Evolutionary conservation across 257 asterid genomes (phyloP).

Genomic region (Handroanthus guayacan): DNA sequence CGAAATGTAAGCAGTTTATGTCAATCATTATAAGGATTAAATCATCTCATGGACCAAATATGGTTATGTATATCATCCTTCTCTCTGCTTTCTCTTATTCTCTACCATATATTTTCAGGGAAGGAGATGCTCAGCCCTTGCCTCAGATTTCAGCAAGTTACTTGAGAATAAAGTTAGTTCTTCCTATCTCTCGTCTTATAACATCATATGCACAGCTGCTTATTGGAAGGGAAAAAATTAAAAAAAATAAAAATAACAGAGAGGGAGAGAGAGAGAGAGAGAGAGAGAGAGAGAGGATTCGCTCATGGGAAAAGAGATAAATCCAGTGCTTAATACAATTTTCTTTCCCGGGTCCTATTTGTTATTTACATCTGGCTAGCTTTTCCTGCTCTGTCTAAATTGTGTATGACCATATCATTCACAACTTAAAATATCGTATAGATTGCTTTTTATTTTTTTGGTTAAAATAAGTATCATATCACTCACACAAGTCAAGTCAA

Average conservation of each 20-base stretch:
- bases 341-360: not conserved
- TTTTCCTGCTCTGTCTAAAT: not conserved
- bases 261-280: no score
- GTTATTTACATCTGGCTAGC: not conserved
- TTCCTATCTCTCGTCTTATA: conserved; percentile 22
- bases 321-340: conserved; percentile 6
- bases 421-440: not conserved
- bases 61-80: conserved; percentile 17
- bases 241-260: no score
- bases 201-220: conserved; percentile 3
- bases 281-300: not conserved
- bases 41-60: conserved; percentile 23
- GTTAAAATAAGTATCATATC: not conserved
- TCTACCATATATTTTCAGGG: conserved; percentile 54
- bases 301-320: conserved; percentile 12
- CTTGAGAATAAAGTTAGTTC: conserved; percentile 94
- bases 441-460: not conserved
- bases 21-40: conserved; percentile 21
- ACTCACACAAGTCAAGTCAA: not conserved
- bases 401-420: not conserved
- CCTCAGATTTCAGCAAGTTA: conserved; percentile 91
- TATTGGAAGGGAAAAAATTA: not conserved
- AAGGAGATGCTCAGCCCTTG: conserved; percentile 69
- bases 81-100: conserved; percentile 40
- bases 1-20: conserved; percentile 64